A percentile compares a stretch with the other conserved stretches of the same genome.
These are phyloP conservation scores for Fusarium mundagurra DNA, from an alignment of 2,329 filamentous ascomycete species.

Conservation along the genomic window DNA sequence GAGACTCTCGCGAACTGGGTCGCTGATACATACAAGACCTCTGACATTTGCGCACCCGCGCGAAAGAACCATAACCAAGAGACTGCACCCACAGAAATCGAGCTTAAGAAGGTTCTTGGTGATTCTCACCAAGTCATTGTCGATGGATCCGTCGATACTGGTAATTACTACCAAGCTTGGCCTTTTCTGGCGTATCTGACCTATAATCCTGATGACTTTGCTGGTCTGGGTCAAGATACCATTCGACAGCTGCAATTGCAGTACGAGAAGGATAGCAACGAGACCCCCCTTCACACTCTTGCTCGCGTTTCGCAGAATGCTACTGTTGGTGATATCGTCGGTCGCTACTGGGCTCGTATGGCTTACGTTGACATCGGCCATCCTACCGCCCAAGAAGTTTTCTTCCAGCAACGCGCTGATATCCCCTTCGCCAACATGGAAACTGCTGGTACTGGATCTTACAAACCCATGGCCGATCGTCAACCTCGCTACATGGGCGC, in stretches of 20 bases:
- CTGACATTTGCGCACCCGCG: constrained; percentile 53
- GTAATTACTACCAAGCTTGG: constrained; percentile 64
- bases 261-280: constrained; percentile 57
- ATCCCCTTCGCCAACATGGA: constrained; percentile 58
- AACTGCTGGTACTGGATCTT: constrained; percentile 47
- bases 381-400: constrained; percentile 50
- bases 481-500: constrained; percentile 60
- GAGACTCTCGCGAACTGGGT: constrained; percentile 62
- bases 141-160: constrained; percentile 53
- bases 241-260: constrained; percentile 55
- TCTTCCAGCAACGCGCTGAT: constrained; percentile 46
- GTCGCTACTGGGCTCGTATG: constrained; percentile 63
- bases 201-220: constrained; percentile 57
- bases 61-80: constrained; percentile 49
- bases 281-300: constrained; percentile 60
- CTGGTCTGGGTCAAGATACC: constrained; percentile 53
- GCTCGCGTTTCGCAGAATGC: constrained; percentile 49
- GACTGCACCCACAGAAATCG: constrained; percentile 51
- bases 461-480: constrained; percentile 54
- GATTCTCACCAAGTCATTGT: constrained; percentile 60
- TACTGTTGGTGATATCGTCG: constrained; percentile 54
- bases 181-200: constrained; percentile 60
- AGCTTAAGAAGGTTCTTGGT: constrained; percentile 56
- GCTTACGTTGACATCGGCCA: constrained; percentile 62
- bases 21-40: constrained; percentile 59